Evolutionary conservation across 768 basidiomycete genomes (phyloP).

Genomic region (Pisolithus sp.): DNA sequence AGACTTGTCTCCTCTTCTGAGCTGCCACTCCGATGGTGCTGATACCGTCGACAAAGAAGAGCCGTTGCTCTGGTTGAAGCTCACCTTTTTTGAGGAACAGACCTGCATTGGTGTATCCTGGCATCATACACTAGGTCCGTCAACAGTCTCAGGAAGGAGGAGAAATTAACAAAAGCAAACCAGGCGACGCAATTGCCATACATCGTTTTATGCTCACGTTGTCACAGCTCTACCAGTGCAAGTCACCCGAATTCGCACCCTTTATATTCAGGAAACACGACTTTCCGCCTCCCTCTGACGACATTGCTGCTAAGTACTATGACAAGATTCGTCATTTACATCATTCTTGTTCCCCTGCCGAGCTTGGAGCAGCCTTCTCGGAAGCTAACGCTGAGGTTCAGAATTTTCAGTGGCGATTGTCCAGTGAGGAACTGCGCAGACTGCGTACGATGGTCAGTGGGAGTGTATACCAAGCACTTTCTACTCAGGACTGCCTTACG

Average conservation of each 20-base stretch:
- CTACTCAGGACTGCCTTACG: conserved; percentile 20
- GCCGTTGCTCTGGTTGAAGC: conserved; percentile 11
- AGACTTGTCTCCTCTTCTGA: conserved; percentile 1
- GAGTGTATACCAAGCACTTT: conserved; percentile 1
- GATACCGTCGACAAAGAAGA: not conserved
- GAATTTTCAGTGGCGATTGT: not conserved
- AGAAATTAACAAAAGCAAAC: not conserved
- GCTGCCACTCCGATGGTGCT: not conserved
- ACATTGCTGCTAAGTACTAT: not conserved
- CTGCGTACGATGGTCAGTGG: not conserved
- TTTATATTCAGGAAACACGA: conserved; percentile 13
- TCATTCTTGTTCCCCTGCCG: not conserved
- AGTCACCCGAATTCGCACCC: not conserved
- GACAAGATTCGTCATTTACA: too few species aligned
- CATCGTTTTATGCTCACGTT: conserved; percentile 20
- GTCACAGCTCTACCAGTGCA: conserved; percentile 15
- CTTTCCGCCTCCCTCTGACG: not conserved
- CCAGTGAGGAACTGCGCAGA: not conserved
- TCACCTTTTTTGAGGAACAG: conserved; percentile 7
- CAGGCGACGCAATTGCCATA: conserved; percentile 20
- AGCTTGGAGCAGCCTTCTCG: not conserved
- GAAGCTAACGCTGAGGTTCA: not conserved
- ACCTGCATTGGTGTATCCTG: conserved; percentile 22
- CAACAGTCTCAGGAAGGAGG: not conserved
- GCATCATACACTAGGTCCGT: conserved; percentile 21